Base-by-base conservation (phyloP, 352 stramenopile species). In the Phytophthora syringae region DNA sequence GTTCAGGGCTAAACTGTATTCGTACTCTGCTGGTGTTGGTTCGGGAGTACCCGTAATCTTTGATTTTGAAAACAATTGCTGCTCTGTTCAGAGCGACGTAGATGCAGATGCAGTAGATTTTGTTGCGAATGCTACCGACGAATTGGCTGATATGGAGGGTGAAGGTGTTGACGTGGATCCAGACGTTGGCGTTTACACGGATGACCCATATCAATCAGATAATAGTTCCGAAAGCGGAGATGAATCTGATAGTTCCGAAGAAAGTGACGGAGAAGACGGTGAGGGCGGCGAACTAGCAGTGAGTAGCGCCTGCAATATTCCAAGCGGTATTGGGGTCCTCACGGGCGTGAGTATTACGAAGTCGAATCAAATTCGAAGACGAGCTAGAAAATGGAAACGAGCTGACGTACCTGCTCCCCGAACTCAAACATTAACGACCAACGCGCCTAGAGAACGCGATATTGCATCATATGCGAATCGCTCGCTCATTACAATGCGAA, bases 161-260 rank as follows among this genome's bases (percentile, higher is more conserved):
- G 27, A 32, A 32, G 27, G 9, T 32, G 27, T 9, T 32, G 27
- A 32, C 27, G 27, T 32, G 27, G 18, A 27, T 42, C 0, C 11
- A 53, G 18, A 27, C 15, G 27, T 10, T 18, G 27, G 28, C 16
- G 7, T 43, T 53, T 27, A 42, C 9, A 27, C 39, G 11, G 10
- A 57, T 16, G 36, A 16, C 7, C 22, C 25, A 40, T 37, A 49
- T 16, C 37, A 49, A 40, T 50, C 51, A 12, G 51, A 49, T 24
- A 22, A 27, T 40, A 49, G 51, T 28, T 58, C 22, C 15, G 51
- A 58, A 49, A 58, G 51, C n/a, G 51, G 32, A 28, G 51, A 58
- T 21, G 51, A 58, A 18, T 36, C 36, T 49, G 28, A 53, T 7
- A 42, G 28, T 53, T 16, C 27, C 21, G 47, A 42, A 5, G 28